Evolutionary conservation across 1,284 basidiomycete genomes (phyloP).

Genomic region (Clitocybe nebularis): DNA sequence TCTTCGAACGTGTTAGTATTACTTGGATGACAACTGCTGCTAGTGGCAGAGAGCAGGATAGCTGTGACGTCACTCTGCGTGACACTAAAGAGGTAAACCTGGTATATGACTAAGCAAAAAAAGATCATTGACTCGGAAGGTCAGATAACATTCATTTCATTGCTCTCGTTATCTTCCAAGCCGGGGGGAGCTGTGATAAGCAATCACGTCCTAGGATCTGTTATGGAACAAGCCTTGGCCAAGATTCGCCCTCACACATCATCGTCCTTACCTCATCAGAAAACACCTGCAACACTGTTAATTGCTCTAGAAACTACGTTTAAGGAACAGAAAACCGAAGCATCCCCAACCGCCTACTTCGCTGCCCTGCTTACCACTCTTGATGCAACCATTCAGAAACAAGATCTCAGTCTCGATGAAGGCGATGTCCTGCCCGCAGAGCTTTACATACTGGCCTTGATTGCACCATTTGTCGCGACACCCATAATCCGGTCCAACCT

Average conservation of each 20-base stretch:
- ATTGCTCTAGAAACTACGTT: slow-evolving; percentile 88
- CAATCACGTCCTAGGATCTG: too few relatives aligned
- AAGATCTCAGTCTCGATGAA: slow-evolving; percentile 60
- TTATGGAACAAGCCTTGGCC: slow-evolving; percentile 63
- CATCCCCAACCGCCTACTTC: slow-evolving; percentile 83
- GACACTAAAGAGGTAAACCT: neutral
- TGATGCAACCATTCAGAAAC: slow-evolving; percentile 67
- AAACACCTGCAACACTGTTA: slow-evolving; percentile 86
- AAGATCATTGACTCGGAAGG: neutral
- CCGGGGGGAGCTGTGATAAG: too few relatives aligned
- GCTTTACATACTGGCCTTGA: slow-evolving; percentile 85
- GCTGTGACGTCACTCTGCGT: too few relatives aligned
- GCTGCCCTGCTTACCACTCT: slow-evolving; percentile 80
- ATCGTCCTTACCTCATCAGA: slow-evolving; percentile 84
- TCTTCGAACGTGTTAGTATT: too few relatives aligned
- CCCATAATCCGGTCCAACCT: slow-evolving; percentile 71
- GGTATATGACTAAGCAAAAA: slow-evolving; percentile 32
- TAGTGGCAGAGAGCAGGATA: too few relatives aligned
- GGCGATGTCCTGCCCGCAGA: slow-evolving; percentile 84
- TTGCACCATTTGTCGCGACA: slow-evolving; percentile 72
- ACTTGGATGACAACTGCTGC: too few relatives aligned
- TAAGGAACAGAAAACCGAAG: slow-evolving; percentile 69
- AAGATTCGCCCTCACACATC: slow-evolving; percentile 89
- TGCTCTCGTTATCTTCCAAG: too few relatives aligned
- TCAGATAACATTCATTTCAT: too few relatives aligned